A percentile compares a stretch with the other conserved stretches of the same genome.
These are phyloP conservation scores for Botrytis hyacinthi DNA, from an alignment of 2,329 filamentous ascomycete species.

Conservation along the genomic window DNA sequence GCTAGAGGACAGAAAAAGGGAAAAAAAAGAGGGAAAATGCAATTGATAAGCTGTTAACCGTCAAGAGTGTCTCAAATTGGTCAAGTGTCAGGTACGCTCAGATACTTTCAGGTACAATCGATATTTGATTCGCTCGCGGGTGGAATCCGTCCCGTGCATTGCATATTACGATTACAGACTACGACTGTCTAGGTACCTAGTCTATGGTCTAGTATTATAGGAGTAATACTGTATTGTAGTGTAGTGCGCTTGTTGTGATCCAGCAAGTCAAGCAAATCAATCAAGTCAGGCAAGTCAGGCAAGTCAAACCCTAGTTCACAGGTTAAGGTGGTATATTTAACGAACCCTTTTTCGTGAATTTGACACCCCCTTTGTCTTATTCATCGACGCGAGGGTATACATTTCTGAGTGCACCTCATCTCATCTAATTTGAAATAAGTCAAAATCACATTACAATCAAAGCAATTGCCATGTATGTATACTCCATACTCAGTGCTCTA, in stretches of 20 bases:
- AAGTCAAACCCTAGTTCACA: not conserved
- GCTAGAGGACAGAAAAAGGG: not conserved
- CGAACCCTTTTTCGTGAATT: not conserved
- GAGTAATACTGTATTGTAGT: not conserved
- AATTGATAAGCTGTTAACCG: not conserved
- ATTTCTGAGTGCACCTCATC: not conserved
- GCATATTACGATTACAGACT: not conserved
- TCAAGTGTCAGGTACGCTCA: conserved; percentile 2
- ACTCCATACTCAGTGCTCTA: not conserved
- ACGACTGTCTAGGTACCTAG: not conserved
- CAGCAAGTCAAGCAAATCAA: no score
- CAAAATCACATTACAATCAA: not conserved
- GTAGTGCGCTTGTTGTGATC: not conserved
- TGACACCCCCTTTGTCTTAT: not conserved
- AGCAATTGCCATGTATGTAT: not conserved
- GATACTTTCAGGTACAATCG: not conserved
- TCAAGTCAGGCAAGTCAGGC: not conserved
- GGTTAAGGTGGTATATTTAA: not conserved
- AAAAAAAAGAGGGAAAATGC: not conserved
- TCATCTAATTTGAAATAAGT: not conserved
- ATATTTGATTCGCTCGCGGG: conserved; percentile 6
- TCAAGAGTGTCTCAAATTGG: not conserved
- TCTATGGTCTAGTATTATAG: not conserved
- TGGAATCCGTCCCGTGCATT: not conserved
- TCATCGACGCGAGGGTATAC: not conserved